A percentile compares a stretch with the other conserved stretches of the same genome.
These are phyloP conservation scores for Pleurotus cornucopiae DNA, from an alignment of 768 basidiomycete species.

Conservation along the genomic window DNA sequence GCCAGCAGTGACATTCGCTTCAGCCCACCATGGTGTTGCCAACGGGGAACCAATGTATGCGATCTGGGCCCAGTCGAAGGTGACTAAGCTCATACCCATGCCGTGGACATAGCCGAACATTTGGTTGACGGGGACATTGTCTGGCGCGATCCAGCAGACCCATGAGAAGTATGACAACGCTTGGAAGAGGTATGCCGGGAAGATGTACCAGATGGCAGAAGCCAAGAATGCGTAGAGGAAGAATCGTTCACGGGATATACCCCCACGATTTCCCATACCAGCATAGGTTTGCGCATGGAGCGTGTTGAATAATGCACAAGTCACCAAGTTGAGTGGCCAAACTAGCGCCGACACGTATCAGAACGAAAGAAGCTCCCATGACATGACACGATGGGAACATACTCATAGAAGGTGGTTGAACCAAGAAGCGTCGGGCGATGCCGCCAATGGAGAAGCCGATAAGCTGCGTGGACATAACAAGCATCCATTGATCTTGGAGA, in stretches of 20 bases:
- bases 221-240: conserved; percentile 62
- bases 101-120: conserved; percentile 66
- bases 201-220: conserved; percentile 56
- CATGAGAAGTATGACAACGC: conserved; percentile 58
- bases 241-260: conserved; percentile 73
- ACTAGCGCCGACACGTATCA: conserved; percentile 45
- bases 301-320: conserved; percentile 76
- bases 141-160: conserved; percentile 64
- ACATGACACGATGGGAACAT: neutral
- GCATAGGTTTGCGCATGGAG: conserved; percentile 70
- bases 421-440: conserved; percentile 70
- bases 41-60: conserved; percentile 53
- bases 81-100: conserved; percentile 67
- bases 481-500: conserved; percentile 65
- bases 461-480: conserved; percentile 71
- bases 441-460: conserved; percentile 83
- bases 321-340: conserved; percentile 78
- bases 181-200: conserved; percentile 74
- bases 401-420: conserved; percentile 71
- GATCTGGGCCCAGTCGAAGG: conserved; percentile 77
- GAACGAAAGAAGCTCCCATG: neutral
- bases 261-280: conserved; percentile 62
- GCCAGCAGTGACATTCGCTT: conserved; percentile 35
- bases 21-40: conserved; percentile 62
- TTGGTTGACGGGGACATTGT: conserved; percentile 66